A percentile compares a stretch with the other conserved stretches of the same genome.
Conservation (phyloP, 2,329 filamentous ascomycete genomes). For the Neophaeococcomyces mojaviensis region DNA sequence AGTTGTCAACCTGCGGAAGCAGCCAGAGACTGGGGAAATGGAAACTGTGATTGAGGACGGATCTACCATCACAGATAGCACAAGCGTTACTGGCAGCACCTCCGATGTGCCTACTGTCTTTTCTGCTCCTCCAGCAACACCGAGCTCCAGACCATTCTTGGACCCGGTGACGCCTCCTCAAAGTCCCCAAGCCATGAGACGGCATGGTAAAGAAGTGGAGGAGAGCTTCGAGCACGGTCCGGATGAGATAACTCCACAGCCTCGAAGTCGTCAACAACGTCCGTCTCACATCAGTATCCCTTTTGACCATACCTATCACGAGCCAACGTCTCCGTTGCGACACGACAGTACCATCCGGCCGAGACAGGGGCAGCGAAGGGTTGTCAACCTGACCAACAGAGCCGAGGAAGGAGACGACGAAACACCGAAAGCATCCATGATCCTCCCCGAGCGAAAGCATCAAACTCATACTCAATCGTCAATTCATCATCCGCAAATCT, state of each 20-base stretch:
- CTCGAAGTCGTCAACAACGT: background rate
- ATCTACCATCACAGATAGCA: conserved; percentile 21
- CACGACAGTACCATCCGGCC: conserved; percentile 17
- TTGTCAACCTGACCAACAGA: background rate
- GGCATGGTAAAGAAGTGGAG: background rate
- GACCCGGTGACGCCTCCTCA: conserved; percentile 47
- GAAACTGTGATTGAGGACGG: conserved; percentile 38
- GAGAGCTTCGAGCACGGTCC: background rate
- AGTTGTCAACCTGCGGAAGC: conserved; percentile 40
- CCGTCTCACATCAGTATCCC: background rate
- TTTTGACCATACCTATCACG: background rate
- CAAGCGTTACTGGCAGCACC: conserved; percentile 32
- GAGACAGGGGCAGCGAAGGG: conserved; percentile 10
- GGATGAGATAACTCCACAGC: background rate
- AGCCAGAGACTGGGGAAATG: conserved; percentile 32
- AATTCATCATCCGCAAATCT: conserved; percentile 30
- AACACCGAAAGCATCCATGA: conserved; percentile 21
- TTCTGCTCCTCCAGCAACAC: conserved; percentile 47
- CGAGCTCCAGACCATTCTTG: conserved; percentile 44
- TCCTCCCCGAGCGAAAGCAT: conserved; percentile 13
- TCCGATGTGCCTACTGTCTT: conserved; percentile 40
- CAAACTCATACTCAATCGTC: background rate
- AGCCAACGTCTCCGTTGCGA: background rate
- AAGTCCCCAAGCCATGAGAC: conserved; percentile 31
- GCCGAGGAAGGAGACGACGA: conserved; percentile 12